Percentiles rank a stretch among this genome's conserved stretches.
These are phyloP conservation scores for Candida incommunis DNA, from an alignment of 805 yeast genomes.

Conservation along the genomic window DNA sequence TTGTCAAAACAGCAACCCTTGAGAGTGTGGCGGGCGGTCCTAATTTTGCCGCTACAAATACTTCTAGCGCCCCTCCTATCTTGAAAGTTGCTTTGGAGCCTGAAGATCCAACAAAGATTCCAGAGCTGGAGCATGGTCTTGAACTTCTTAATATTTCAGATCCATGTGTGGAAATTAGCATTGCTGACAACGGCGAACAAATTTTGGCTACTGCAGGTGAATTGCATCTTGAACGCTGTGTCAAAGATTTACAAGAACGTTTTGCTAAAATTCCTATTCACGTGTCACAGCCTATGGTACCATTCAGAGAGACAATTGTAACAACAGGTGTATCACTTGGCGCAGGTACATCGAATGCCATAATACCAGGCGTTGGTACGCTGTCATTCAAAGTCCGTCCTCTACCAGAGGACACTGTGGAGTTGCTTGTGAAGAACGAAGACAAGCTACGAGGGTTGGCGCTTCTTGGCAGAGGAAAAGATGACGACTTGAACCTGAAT, in stretches of 20 bases:
- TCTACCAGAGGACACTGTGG: slow-evolving; percentile 35
- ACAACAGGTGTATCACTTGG: slow-evolving; percentile 18
- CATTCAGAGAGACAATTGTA: slow-evolving; percentile 76
- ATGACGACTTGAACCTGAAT: slow-evolving; percentile 3
- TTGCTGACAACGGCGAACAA: slow-evolving; percentile 86
- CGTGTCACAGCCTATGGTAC: slow-evolving; percentile 84
- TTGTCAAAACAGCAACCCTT: slow-evolving; percentile 78
- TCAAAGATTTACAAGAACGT: slow-evolving; percentile 78
- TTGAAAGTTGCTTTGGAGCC: slow-evolving; percentile 96
- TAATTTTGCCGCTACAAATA: slow-evolving; percentile 63
- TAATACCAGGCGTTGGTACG: slow-evolving; percentile 5
- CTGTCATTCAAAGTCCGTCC: slow-evolving; percentile 36
- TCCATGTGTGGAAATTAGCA: slow-evolving; percentile 80
- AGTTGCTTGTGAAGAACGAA: slow-evolving; percentile 36
- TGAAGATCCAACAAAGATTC: slow-evolving; percentile 67
- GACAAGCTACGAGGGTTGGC: slow-evolving; percentile 26
- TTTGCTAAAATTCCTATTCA: slow-evolving; percentile 85
- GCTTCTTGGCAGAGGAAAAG: slow-evolving; percentile 6
- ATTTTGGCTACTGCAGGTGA: slow-evolving; percentile 95
- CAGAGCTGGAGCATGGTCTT: slow-evolving; percentile 62
- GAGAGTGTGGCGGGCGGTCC: slow-evolving; percentile 47
- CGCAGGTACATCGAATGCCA: neutral
- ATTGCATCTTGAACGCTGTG: slow-evolving; percentile 84
- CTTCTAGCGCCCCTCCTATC: slow-evolving; percentile 67
- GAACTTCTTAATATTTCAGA: slow-evolving; percentile 74